Evolutionary conservation across 495 filamentous ascomycete genomes (phyloP).

Genomic region (Penicillium simplicissimum): DNA sequence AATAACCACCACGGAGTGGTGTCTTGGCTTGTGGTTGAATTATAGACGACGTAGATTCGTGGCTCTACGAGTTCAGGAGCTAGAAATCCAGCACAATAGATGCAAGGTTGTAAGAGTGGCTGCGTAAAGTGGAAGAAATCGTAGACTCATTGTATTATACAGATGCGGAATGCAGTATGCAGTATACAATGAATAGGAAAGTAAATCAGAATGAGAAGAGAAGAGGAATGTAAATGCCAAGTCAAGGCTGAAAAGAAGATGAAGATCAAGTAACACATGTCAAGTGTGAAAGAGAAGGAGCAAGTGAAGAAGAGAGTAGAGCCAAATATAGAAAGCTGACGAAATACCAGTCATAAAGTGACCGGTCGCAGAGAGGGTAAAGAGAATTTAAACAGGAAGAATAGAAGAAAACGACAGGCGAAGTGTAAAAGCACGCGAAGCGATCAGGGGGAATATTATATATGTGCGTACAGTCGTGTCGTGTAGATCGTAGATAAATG

Average conservation of each 20-base stretch:
- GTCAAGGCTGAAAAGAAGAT: neutral
- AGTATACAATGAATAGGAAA: constrained; percentile 5
- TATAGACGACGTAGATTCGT: too few relatives aligned
- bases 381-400: too few relatives aligned
- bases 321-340: neutral
- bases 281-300: constrained; percentile 9
- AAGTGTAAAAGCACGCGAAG: constrained; percentile 5
- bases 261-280: neutral
- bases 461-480: constrained; percentile 39
- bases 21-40: too few relatives aligned
- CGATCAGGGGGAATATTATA: constrained; percentile 23
- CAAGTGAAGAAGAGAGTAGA: neutral
- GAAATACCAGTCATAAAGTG: neutral
- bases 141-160: constrained; percentile 12
- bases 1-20: too few relatives aligned
- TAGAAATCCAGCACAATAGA: too few relatives aligned
- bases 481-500: constrained; percentile 32
- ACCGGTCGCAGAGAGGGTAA: too few relatives aligned
- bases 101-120: neutral
- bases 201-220: neutral
- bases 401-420: constrained; percentile 3
- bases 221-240: neutral
- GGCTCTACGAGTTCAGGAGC: too few relatives aligned
- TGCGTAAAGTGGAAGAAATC: neutral
- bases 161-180: neutral